These are phyloP conservation scores for Dicorynia guianensis DNA, from an alignment of 306 rosid genomes.

Conservation along the genomic window DNA sequence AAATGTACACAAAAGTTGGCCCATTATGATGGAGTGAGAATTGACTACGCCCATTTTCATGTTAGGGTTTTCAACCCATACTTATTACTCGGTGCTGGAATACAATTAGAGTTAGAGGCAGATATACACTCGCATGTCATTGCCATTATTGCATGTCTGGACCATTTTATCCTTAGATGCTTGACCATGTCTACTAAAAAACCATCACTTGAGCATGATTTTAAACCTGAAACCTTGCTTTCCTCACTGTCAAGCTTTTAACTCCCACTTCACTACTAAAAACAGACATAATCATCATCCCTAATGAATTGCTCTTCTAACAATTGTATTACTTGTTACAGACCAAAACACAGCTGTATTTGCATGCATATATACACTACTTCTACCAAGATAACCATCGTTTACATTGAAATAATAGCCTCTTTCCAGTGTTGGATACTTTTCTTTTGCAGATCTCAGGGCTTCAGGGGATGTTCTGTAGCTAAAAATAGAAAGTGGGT, in stretches of 20 bases:
- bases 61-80: slow-evolving; percentile 43
- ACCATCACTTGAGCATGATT: slow-evolving; percentile 32
- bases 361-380: background rate
- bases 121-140: slow-evolving; percentile 29
- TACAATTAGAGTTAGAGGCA: slow-evolving; percentile 1
- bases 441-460: too few relatives aligned
- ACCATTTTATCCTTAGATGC: slow-evolving; percentile 35
- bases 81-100: slow-evolving; percentile 34
- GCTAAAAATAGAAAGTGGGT: too few relatives aligned
- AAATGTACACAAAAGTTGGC: slow-evolving; percentile 5
- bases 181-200: slow-evolving; percentile 11
- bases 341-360: background rate
- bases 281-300: slow-evolving; percentile 36
- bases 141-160: slow-evolving; percentile 25
- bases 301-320: background rate
- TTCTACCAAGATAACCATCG: background rate
- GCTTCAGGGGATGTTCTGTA: too few relatives aligned
- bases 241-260: slow-evolving; percentile 37
- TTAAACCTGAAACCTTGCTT: slow-evolving; percentile 21
- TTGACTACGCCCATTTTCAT: slow-evolving; percentile 64
- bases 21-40: slow-evolving; percentile 48
- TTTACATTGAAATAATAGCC: background rate
- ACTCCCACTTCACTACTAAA: background rate
- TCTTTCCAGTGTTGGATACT: background rate
- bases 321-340: background rate